These are phyloP conservation scores for Leishmania lainsoni DNA, from an alignment of 208 protist genomes.

Conservation along the genomic window DNA sequence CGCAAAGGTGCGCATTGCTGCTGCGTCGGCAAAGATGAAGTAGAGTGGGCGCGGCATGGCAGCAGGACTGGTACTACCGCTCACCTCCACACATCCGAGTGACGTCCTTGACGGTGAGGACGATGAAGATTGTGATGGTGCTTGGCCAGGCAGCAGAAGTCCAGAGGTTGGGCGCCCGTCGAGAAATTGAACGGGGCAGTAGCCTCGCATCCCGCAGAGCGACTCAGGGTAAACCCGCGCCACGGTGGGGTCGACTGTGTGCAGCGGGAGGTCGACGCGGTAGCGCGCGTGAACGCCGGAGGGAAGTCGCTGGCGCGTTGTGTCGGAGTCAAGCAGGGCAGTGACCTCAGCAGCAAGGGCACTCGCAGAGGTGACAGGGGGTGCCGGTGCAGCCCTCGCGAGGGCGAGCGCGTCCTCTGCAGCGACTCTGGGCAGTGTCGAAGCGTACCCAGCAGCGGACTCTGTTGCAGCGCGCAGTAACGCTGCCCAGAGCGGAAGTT, in stretches of 20 bases:
- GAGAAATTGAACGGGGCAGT: slow-evolving; percentile 61
- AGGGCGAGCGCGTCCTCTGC: slow-evolving; percentile 46
- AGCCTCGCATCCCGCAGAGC: slow-evolving; percentile 58
- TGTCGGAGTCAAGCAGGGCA: slow-evolving; percentile 23
- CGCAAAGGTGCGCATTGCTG: slow-evolving; percentile 51
- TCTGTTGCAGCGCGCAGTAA: slow-evolving; percentile 55
- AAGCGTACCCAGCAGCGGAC: slow-evolving; percentile 41
- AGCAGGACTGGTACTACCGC: slow-evolving; percentile 29
- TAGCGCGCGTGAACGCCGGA: slow-evolving; percentile 43
- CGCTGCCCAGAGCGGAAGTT: slow-evolving; percentile 51
- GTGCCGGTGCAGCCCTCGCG: slow-evolving; percentile 13
- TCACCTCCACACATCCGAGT: slow-evolving; percentile 56
- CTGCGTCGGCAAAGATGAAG: slow-evolving; percentile 52
- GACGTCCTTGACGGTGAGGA: slow-evolving; percentile 6
- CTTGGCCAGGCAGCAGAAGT: slow-evolving; percentile 48
- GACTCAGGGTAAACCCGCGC: slow-evolving; percentile 56
- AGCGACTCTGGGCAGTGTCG: slow-evolving; percentile 44
- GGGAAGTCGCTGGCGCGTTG: slow-evolving; percentile 18
- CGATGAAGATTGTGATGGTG: not conserved
- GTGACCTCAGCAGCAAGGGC: slow-evolving; percentile 30
- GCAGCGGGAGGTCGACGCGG: slow-evolving; percentile 34
- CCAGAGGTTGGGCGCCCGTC: slow-evolving; percentile 14
- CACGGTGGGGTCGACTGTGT: slow-evolving; percentile 41
- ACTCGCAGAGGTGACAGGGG: slow-evolving; percentile 6
- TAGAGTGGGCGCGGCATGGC: slow-evolving; percentile 41